phyloP scores from a whole-genome alignment of 2,329 filamentous ascomycete species.

The Penicillium sp. region DNA sequence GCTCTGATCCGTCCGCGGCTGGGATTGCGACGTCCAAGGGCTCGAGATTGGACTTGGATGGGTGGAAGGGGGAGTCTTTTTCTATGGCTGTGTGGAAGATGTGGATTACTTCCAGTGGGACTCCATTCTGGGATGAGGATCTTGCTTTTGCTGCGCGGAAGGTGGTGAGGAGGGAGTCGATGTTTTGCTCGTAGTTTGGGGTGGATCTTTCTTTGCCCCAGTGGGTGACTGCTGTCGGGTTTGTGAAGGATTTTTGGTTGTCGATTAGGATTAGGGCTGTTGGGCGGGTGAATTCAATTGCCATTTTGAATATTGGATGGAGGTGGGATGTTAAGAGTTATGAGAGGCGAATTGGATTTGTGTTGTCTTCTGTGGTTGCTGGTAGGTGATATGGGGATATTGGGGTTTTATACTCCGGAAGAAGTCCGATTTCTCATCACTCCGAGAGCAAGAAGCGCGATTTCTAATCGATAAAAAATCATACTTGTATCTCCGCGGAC shows the following conservation, averaged over 20 bases:
- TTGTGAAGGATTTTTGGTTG: constrained; percentile 45
- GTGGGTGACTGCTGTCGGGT: constrained; percentile 30
- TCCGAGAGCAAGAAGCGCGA: too few species aligned
- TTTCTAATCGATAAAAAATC: too few species aligned
- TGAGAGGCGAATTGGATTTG: too few species aligned
- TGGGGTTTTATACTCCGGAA: too few species aligned
- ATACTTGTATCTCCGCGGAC: too few species aligned
- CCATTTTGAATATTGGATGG: constrained; percentile 16
- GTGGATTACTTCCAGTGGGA: constrained; percentile 42
- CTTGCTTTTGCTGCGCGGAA: constrained; percentile 34
- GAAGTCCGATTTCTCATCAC: too few species aligned
- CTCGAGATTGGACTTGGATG: constrained; percentile 26
- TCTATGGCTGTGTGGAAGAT: constrained; percentile 44
- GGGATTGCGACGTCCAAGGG: constrained; percentile 33
- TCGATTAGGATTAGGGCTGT: constrained; percentile 50
- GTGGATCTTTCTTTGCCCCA: constrained; percentile 46
- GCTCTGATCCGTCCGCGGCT: constrained; percentile 34
- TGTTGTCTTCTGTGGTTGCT: too few species aligned
- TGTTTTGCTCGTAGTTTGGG: constrained; percentile 44
- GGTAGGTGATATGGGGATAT: too few species aligned
- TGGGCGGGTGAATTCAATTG: constrained; percentile 23
- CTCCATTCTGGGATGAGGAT: constrained; percentile 4
- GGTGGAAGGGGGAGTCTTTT: constrained; percentile 38
- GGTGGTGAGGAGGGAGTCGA: constrained; percentile 36
- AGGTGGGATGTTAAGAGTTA: too few species aligned